Base-by-base conservation (phyloP, 2,329 filamentous ascomycete species). In the Peltaster fructicola region DNA sequence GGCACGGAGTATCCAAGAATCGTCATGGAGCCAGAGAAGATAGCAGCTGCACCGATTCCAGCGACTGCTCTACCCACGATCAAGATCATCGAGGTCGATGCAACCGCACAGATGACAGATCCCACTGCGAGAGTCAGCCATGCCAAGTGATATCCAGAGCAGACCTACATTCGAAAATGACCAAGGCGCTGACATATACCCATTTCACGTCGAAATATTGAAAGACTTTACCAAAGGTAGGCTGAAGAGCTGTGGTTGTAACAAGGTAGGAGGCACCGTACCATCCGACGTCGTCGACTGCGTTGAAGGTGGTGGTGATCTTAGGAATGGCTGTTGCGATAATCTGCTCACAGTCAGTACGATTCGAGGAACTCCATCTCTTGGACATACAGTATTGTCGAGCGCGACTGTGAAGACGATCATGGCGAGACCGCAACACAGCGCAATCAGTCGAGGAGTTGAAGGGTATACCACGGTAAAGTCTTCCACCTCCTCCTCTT, bases 81-180 rank as follows among this genome's bases (percentile, higher is more conserved):
- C 20, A 57, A 36, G 2, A 44, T 43, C 5, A 39, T 40, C 5
- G 41, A 47, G 25, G 43, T 50, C 9, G 40, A 41, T 2, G 51
- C 44, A 2, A 48, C 44, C 9, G 19, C 65, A 34, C 63, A 69
- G 11, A 71, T 40, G 4, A 61, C 33, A 2, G 62, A 67, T 2
- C 5, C 6, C 4, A 7, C 2, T 20, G 8, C 13, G 10, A 20
- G 19, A 10, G 13, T 20, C 3, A 4, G 10, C 10, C 13, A 3
- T 8, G 8, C 5, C 19, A 3, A 6, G 10, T 10, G 5, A 20
- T 5, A 6, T 6, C 5, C 19, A 8, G 10, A 20, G 10, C 19
- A 7, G 10, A 20, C 3, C 10, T 20, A 10, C 10, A 20, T 36
- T 68, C 63, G 32, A 72, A 70, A 18, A 66, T 27, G 20, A 44